Conservation (phyloP, 179 eudicot genomes). For the Gypsophila paniculata region DNA sequence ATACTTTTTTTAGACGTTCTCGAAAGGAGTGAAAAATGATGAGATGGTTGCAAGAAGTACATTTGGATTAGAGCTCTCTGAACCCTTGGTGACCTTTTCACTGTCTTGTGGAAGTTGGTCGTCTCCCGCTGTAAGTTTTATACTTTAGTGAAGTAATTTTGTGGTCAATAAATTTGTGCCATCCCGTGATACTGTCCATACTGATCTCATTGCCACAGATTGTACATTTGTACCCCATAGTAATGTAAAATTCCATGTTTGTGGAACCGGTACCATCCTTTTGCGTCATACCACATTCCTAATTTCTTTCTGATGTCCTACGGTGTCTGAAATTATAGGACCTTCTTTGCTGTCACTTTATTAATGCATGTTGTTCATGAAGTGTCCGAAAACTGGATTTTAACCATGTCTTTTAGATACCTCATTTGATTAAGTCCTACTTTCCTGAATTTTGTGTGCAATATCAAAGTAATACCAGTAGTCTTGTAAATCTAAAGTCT, state of each 20-base stretch:
- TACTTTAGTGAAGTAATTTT: neutral
- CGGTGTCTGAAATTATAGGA: neutral
- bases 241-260: no score
- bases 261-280: no score
- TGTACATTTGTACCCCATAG: no score
- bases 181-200: neutral
- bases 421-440: neutral
- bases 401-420: neutral
- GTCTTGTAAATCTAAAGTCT: no score
- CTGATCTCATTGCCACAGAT: neutral
- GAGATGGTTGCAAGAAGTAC: conserved; percentile 46
- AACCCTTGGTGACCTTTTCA: conserved; percentile 89
- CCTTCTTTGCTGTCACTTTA: neutral
- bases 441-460: neutral
- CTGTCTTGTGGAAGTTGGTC: conserved; percentile 97
- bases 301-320: no score
- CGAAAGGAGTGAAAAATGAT: conserved; percentile 42
- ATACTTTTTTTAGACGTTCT: conserved; percentile 8
- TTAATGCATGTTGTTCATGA: neutral
- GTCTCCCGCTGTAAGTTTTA: conserved; percentile 73
- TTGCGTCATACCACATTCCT: no score
- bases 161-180: neutral
- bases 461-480: neutral
- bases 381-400: neutral
- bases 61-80: conserved; percentile 77